A percentile compares a stretch with the other conserved stretches of the same genome.
Conservation (phyloP, 352 stramenopile genomes). For the Globisporangium viniferum region DNA sequence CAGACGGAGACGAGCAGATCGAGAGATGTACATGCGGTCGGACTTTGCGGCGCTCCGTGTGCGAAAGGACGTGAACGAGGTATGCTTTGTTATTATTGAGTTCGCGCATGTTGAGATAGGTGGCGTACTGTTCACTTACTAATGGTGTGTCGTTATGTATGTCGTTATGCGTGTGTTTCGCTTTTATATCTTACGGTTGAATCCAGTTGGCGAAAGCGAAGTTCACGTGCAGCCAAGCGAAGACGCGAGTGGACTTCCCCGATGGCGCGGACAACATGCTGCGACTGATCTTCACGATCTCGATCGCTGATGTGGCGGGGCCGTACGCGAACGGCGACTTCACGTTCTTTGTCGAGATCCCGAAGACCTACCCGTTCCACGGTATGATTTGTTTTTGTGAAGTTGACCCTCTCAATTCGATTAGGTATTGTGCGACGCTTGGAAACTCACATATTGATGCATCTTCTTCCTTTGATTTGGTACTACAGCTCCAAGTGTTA, state of each 20-base stretch:
- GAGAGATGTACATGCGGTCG: conserved; percentile 65
- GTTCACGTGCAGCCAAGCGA: conserved; percentile 73
- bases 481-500: conserved; percentile 59
- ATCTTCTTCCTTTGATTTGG: neutral
- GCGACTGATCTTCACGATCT: conserved; percentile 75
- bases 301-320: conserved; percentile 62
- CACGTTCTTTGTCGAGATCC: conserved; percentile 84
- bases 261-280: conserved; percentile 83
- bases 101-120: neutral
- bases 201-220: conserved; percentile 68
- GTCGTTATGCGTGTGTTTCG: neutral
- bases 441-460: neutral
- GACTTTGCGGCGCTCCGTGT: conserved; percentile 77
- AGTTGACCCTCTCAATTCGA: neutral
- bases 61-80: conserved; percentile 86
- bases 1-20: neutral
- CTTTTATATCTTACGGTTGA: neutral
- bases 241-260: conserved; percentile 79
- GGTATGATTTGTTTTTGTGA: conserved; percentile 27
- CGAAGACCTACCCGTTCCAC: conserved; percentile 85
- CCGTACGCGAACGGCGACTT: conserved; percentile 86
- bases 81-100: conserved; percentile 18
- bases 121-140: neutral
- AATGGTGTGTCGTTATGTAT: neutral
- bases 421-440: neutral